Base-by-base conservation (phyloP, 345 rosid species). In the Camelina neglecta region DNA sequence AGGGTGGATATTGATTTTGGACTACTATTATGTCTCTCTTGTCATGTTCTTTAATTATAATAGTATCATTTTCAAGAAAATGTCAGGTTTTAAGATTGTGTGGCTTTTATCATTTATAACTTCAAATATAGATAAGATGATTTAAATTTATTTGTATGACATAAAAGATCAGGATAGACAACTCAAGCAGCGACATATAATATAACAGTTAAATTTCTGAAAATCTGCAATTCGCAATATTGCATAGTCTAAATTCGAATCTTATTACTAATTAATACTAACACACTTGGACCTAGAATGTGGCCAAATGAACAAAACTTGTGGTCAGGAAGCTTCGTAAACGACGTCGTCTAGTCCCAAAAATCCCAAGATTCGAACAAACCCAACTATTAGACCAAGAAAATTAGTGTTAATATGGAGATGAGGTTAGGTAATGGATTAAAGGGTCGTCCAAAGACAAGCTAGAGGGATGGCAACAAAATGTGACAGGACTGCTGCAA, bases 361-460 rank as follows among this genome's bases (percentile, higher is more conserved):
- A 16, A 7, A 6, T 5, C 36, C 45, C 13, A 4, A 67, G 38
- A 67, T 67, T 67, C 79, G 45, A 68, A 68, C 74, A 60, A 67
- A 75, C 66, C 79, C 79, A 67, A 67, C 72, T 11, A 20, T 55
- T 60, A 68, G 35, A 68, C 41, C 35, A 75, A 75, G 48, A 68
- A 13, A 31, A 68, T 21, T 75, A 75, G 79, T 31, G 69, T 75
- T 60, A 62, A 13, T 38, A 68, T 42, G 51, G 38, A 69, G 75
- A 70, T 70, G 81, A 49, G 81, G 81, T 77, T 77, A 77, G 81
- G 81, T 77, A 58, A 71, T 77, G 38, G 51, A 77, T 58, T 41
- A 71, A 77, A 54, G 68, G 49, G 31, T 29, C 31, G 68, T 71
- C 76, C 72, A 65, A 77, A 65, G 21, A 58, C 68, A 77, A 4